Evolutionary conservation across 2,329 filamentous ascomycete genomes (phyloP), one percentile per base, ranked within the genome.

Genomic region (Aspergillus flavus): DNA sequence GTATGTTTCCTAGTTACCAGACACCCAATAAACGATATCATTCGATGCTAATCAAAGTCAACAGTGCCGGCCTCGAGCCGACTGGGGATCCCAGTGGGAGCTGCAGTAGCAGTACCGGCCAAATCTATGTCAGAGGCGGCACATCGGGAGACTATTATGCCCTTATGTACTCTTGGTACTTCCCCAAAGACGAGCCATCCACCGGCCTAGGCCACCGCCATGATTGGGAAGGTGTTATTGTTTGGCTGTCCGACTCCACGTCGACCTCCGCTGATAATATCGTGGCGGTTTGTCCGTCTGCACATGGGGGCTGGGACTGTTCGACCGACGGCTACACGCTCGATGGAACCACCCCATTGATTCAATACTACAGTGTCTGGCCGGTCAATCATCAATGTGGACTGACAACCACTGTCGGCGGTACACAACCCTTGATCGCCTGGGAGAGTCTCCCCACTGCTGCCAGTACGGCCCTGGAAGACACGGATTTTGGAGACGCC

Each of bases 141-240:
- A 73, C 74, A 6, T 82, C 79, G 66, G 79, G 79, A 28, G 75
- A 73, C 58, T 69, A 75, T 36, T 84, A 79, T 68, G 84, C 75
- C 11, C 73, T 86, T 32, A 83, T 86, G 79, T 86, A 86, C 68
- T 73, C 80, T 3, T 86, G 83, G 84, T 83, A 82, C 70, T 79
- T 81, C 71, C 79, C 81, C 39, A 86, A 84, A 60, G 83, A 85
- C 70, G 74, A 74, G 32, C 82, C 81, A 1, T 78, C 76, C 0
- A 62, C 72, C 2, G 81, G 79, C 0, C 70, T 84, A 1, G 84
- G 84, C 10, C 84, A 86, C 66, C 80, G 83, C n/a, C 82, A 86
- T 71, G 84, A 86, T 68, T 86, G 84, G 84, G 84, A 86, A 66
- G 82, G 81, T 21, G 75, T 81, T 0, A 81, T 86, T 43, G 78